These are phyloP conservation scores for Fusarium sp. DNA, from an alignment of 2,329 filamentous ascomycete species.

Conservation along the genomic window DNA sequence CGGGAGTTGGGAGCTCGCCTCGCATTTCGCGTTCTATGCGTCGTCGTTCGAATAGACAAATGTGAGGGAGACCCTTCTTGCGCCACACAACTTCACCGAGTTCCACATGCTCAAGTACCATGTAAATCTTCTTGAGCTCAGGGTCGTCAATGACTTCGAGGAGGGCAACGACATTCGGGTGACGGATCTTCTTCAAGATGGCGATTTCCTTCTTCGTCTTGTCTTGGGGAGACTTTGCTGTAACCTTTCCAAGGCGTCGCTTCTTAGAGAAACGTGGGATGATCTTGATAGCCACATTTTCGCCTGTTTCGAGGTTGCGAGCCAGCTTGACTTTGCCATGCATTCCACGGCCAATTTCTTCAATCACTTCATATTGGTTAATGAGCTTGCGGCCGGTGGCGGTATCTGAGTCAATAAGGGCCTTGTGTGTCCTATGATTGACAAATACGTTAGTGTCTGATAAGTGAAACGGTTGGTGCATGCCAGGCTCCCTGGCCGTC, in stretches of 20 bases:
- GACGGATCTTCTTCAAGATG: constrained; percentile 96
- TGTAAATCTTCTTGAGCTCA: constrained; percentile 96
- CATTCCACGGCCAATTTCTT: constrained; percentile 93
- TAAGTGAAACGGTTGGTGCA: constrained; percentile 8
- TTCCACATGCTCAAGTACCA: constrained; percentile 95
- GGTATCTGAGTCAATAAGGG: constrained; percentile 87
- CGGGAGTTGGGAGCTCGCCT: constrained; percentile 65
- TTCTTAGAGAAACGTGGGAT: constrained; percentile 96
- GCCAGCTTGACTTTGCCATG: constrained; percentile 98
- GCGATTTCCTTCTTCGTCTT: constrained; percentile 96
- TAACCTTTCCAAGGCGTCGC: constrained; percentile 86
- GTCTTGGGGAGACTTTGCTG: constrained; percentile 70
- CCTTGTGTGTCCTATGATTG: constrained; percentile 78
- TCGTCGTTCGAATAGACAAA: constrained; percentile 83
- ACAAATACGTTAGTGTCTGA: constrained; percentile 27
- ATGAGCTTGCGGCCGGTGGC: constrained; percentile 94
- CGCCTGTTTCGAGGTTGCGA: constrained; percentile 76
- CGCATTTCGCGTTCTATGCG: constrained; percentile 78
- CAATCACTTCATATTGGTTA: constrained; percentile 97
- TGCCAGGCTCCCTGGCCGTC: constrained; percentile 14
- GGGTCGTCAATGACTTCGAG: constrained; percentile 98
- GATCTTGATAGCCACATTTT: constrained; percentile 96
- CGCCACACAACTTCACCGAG: constrained; percentile 95
- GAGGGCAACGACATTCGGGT: constrained; percentile 95
- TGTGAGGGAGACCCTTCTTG: constrained; percentile 83